Evolutionary conservation across 2,329 filamentous ascomycete genomes (phyloP).

Genomic region (Biscogniauxia marginata): DNA sequence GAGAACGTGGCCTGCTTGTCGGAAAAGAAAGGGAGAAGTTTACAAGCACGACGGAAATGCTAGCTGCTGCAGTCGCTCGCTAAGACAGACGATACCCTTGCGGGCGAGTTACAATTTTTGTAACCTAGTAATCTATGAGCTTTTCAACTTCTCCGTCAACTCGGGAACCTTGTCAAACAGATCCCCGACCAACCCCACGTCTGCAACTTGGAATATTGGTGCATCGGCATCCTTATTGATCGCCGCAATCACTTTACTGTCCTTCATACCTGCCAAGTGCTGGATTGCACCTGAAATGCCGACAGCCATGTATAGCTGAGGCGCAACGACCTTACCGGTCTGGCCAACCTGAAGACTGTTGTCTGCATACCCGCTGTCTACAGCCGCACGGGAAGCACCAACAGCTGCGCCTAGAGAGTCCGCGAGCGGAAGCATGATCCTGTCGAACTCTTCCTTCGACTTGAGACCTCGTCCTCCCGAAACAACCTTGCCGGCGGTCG

Average conservation of each 20-base stretch:
- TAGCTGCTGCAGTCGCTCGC: conserved; percentile 48
- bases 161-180: conserved; percentile 95
- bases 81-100: conserved; percentile 28
- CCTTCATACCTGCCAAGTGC: conserved; percentile 98
- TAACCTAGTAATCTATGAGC: conserved; percentile 32
- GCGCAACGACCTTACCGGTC: conserved; percentile 97
- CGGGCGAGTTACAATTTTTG: conserved; percentile 18
- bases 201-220: conserved; percentile 96
- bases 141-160: conserved; percentile 91
- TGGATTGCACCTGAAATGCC: conserved; percentile 98
- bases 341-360: conserved; percentile 98
- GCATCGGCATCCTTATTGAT: conserved; percentile 98
- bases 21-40: conserved; percentile 81
- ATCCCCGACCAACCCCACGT: conserved; percentile 93
- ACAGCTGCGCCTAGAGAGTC: conserved; percentile 94
- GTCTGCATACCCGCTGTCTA: conserved; percentile 96
- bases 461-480: conserved; percentile 93
- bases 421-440: conserved; percentile 85
- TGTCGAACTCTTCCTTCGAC: conserved; percentile 97
- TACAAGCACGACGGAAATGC: conserved; percentile 56
- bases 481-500: conserved; percentile 85
- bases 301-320: conserved; percentile 90
- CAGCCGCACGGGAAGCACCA: conserved; percentile 89
- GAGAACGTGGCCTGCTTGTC: conserved; percentile 57
- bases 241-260: conserved; percentile 97